Evolutionary conservation across 2,329 filamentous ascomycete species (phyloP).

Genomic region (Hirsutella thompsonii): DNA sequence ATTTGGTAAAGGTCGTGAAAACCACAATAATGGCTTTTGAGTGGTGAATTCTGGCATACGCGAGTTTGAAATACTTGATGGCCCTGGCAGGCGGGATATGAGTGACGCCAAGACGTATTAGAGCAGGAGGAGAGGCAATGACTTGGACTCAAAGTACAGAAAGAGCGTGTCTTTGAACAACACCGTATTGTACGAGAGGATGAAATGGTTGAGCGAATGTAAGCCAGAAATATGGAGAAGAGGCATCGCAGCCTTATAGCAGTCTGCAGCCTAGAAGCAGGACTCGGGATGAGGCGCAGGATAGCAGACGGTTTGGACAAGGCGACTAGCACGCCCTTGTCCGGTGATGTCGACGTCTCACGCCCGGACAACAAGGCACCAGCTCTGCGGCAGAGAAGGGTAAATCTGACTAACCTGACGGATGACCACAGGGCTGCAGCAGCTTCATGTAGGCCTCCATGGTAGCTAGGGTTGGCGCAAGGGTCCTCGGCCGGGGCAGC

Average conservation of each 20-base stretch:
- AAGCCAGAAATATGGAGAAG: constrained; percentile 6
- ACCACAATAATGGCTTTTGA: too few relatives aligned
- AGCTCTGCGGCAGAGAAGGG: constrained; percentile 4
- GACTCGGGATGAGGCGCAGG: not conserved
- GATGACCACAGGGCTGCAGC: constrained; percentile 13
- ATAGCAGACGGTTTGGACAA: not conserved
- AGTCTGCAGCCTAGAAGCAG: constrained; percentile 4
- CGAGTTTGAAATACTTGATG: too few relatives aligned
- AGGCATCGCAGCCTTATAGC: constrained; percentile 45
- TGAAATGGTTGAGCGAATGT: constrained; percentile 2
- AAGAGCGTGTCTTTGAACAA: not conserved
- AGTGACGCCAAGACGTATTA: too few relatives aligned
- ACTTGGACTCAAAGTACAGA: not conserved
- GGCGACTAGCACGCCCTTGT: not conserved
- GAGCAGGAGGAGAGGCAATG: not conserved
- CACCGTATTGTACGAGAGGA: not conserved
- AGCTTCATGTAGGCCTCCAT: constrained; percentile 13
- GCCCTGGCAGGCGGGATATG: too few relatives aligned
- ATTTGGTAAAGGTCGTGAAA: too few relatives aligned
- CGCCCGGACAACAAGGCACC: constrained; percentile 12
- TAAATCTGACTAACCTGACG: constrained; percentile 17
- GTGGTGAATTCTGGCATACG: too few relatives aligned
- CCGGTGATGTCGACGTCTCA: not conserved
- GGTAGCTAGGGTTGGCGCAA: not conserved
- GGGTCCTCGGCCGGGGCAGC: not conserved